Evolutionary conservation across 345 rosid species (phyloP), one percentile per base, ranked within the genome.

Genomic region (Bruguiera gymnorhiza): DNA sequence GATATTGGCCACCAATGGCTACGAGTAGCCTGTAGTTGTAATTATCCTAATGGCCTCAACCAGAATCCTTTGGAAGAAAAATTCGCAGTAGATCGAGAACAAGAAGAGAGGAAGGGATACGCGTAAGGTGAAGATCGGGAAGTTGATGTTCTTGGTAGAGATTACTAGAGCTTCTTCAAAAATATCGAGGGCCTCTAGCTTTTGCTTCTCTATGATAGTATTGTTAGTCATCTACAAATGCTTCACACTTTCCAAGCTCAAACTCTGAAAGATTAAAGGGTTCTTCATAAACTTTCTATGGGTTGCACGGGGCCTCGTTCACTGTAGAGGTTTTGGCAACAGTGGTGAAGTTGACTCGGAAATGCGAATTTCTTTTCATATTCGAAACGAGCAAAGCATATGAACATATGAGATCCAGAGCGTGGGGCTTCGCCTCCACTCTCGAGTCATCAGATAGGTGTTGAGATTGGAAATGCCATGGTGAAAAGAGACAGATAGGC

Each of bases 21-120:
- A 13, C 59, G 10, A 46, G 34, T 53, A 39, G 53, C 2, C 11
- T 26, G 31, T 24, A 27, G 72, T 8, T 15, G 37, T 19, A 21
- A 21, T 46, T 0, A 82, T 46, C 19, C 8, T 27, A 7, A 6
- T 62, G 48, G 54, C 51, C 52, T 57, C 58, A 19, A 43, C 4
- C 15, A 80, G 60, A n/a, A 46, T 73, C 26, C n/a, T 34, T 37
- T 73, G 78, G 43, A 80, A 69, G 20, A 68, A n/a, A 20, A 58
- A 24, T 50, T 78, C 80, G 20, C 55, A 65, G 79, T 59, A 78
- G 37, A 70, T 23, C 59, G 27, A 46, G 75, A 71, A 70, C 68
- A 61, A 69, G 18, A 64, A 51, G 2, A 73, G 29, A 18, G 76
- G 80, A n/a, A 76, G 13, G 18, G 78, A 74, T 37, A 56, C 29